Conservation (phyloP, 23 red algal genomes). For the Agarophyton chilense region DNA sequence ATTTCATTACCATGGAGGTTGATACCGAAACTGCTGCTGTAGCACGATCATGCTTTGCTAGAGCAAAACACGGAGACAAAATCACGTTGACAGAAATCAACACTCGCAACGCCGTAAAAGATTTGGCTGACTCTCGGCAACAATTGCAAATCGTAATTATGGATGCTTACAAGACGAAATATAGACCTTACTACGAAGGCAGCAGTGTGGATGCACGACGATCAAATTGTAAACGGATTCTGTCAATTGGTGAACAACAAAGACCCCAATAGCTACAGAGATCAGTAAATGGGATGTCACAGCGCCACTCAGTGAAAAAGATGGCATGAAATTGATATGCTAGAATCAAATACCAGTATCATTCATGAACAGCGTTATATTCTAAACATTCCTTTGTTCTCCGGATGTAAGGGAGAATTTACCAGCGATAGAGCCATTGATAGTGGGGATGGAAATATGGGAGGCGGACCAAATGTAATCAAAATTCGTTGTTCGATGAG, state of each 20-base stretch:
- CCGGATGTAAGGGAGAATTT: slow-evolving; percentile 27
- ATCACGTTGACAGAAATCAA: no score
- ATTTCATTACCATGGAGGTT: no score
- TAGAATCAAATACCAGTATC: slow-evolving; percentile 4
- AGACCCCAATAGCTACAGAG: neutral
- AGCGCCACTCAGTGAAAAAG: neutral
- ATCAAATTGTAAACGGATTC: slow-evolving; percentile 20
- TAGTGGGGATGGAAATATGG: slow-evolving; percentile 5
- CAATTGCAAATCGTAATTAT: no score
- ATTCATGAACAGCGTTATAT: slow-evolving; percentile 1
- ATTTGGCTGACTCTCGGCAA: no score
- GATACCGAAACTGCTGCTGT: no score
- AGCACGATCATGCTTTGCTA: no score
- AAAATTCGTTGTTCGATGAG: neutral
- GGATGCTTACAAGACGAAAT: no score
- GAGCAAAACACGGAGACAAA: no score
- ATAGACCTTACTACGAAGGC: no score
- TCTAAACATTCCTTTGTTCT: slow-evolving; percentile 9
- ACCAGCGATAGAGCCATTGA: neutral
- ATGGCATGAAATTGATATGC: slow-evolving; percentile 39
- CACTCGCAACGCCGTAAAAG: no score
- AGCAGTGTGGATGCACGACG: slow-evolving; percentile 33
- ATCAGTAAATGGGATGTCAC: neutral
- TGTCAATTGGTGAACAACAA: neutral
- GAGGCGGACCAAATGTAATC: neutral